phyloP scores from a whole-genome alignment of 106 monocot species.

The Allium fistulosum region DNA sequence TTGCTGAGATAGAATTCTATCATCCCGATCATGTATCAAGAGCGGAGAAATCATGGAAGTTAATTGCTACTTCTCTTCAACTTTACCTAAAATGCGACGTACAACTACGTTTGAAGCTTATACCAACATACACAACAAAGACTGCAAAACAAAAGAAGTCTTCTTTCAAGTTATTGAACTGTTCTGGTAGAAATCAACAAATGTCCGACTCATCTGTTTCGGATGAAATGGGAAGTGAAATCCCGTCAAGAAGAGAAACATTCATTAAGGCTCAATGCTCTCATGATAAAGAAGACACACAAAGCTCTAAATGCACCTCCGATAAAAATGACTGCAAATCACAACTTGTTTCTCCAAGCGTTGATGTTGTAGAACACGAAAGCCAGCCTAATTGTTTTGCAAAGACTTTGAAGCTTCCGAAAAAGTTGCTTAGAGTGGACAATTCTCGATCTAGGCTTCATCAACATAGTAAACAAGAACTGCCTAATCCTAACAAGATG shows the following conservation, averaged over 20 bases:
- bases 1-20: slow-evolving; percentile 76
- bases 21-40: slow-evolving; percentile 53
- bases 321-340: slow-evolving; percentile 21
- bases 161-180: slow-evolving; percentile 67
- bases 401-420: slow-evolving; percentile 42
- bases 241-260: slow-evolving; percentile 23
- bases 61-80: slow-evolving; percentile 67
- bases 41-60: slow-evolving; percentile 67
- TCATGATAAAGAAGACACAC: slow-evolving; percentile 28
- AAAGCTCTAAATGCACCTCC: slow-evolving; percentile 15
- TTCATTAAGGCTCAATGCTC: slow-evolving; percentile 19
- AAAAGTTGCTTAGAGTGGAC: slow-evolving; percentile 36
- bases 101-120: slow-evolving; percentile 58
- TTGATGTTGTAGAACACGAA: slow-evolving; percentile 36
- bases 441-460: slow-evolving; percentile 26
- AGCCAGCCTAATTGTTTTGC: slow-evolving; percentile 65
- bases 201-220: slow-evolving; percentile 34
- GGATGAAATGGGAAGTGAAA: slow-evolving; percentile 38
- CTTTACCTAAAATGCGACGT: slow-evolving; percentile 62
- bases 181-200: slow-evolving; percentile 59
- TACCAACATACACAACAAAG: slow-evolving; percentile 23
- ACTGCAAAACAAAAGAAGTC: slow-evolving; percentile 37
- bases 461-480: slow-evolving; percentile 40
- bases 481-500: slow-evolving; percentile 38
- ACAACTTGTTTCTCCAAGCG: slow-evolving; percentile 19